Conservation (phyloP, 1,284 basidiomycete genomes). For the Ustilago lituana region DNA sequence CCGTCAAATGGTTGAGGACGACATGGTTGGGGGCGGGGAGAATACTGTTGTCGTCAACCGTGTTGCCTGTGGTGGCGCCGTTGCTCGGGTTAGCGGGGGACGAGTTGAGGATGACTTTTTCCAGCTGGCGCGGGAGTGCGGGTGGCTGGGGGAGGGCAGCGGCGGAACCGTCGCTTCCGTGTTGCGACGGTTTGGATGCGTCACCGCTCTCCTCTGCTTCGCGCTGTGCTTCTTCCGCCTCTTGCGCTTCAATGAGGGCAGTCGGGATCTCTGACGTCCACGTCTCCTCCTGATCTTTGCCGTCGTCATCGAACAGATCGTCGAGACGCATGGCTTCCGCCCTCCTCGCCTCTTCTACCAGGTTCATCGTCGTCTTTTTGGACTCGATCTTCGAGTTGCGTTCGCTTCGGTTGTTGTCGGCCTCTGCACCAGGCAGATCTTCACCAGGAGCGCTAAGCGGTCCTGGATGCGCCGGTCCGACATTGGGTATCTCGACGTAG, state of each 20-base stretch:
- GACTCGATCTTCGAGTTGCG: slow-evolving; percentile 49
- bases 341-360: slow-evolving; percentile 50
- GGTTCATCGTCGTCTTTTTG: slow-evolving; percentile 49
- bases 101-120: slow-evolving; percentile 88
- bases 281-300: slow-evolving; percentile 48
- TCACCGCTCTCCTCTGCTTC: slow-evolving; percentile 36
- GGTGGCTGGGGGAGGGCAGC: slow-evolving; percentile 70
- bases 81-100: slow-evolving; percentile 58
- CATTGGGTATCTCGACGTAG: slow-evolving; percentile 71
- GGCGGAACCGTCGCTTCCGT: slow-evolving; percentile 14
- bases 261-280: slow-evolving; percentile 68
- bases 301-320: slow-evolving; percentile 59
- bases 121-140: slow-evolving; percentile 85
- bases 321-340: slow-evolving; percentile 55
- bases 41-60: slow-evolving; percentile 88
- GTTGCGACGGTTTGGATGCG: slow-evolving; percentile 18
- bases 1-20: slow-evolving; percentile 93
- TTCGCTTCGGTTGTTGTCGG: slow-evolving; percentile 35
- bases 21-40: slow-evolving; percentile 88
- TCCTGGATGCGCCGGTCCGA: slow-evolving; percentile 57
- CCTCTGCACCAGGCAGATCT: slow-evolving; percentile 38
- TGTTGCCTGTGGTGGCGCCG: slow-evolving; percentile 53
- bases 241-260: slow-evolving; percentile 63
- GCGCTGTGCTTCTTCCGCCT: slow-evolving; percentile 61
- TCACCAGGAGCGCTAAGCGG: slow-evolving; percentile 61